These are phyloP conservation scores for Floccularia luteovirens DNA, from an alignment of 768 basidiomycete genomes.

Conservation along the genomic window DNA sequence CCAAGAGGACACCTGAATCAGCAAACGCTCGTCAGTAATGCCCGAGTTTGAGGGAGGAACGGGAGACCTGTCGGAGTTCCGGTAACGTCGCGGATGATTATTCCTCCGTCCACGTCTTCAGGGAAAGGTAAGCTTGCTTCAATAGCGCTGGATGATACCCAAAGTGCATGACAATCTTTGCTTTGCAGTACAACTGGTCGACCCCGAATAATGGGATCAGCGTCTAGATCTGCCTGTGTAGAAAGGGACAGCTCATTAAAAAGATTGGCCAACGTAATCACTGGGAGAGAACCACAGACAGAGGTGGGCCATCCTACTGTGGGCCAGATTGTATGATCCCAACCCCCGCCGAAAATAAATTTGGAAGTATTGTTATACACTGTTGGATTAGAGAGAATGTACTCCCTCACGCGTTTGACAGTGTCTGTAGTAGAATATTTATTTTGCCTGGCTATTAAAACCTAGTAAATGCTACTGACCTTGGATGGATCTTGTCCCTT, in stretches of 20 bases:
- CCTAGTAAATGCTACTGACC: constrained; percentile 25
- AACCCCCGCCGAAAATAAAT: constrained; percentile 77
- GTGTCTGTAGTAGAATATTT: constrained; percentile 35
- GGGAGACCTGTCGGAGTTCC: constrained; percentile 73
- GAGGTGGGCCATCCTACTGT: constrained; percentile 55
- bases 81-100: constrained; percentile 59
- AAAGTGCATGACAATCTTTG: constrained; percentile 85
- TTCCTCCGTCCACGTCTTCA: constrained; percentile 66
- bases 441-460: background rate
- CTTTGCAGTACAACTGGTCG: constrained; percentile 73
- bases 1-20: constrained; percentile 59
- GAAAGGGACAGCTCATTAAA: background rate
- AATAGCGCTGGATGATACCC: constrained; percentile 68
- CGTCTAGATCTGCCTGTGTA: constrained; percentile 61
- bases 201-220: constrained; percentile 57
- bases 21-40: constrained; percentile 4
- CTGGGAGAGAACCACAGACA: constrained; percentile 30
- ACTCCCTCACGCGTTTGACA: constrained; percentile 50
- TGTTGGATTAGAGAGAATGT: constrained; percentile 52
- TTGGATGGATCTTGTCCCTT: constrained; percentile 49
- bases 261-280: background rate
- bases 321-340: constrained; percentile 85
- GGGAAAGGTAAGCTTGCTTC: constrained; percentile 56
- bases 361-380: constrained; percentile 46
- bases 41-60: constrained; percentile 5